Evolutionary conservation across 495 filamentous ascomycete genomes (phyloP).

Genomic region (Aspergillus biplanus): DNA sequence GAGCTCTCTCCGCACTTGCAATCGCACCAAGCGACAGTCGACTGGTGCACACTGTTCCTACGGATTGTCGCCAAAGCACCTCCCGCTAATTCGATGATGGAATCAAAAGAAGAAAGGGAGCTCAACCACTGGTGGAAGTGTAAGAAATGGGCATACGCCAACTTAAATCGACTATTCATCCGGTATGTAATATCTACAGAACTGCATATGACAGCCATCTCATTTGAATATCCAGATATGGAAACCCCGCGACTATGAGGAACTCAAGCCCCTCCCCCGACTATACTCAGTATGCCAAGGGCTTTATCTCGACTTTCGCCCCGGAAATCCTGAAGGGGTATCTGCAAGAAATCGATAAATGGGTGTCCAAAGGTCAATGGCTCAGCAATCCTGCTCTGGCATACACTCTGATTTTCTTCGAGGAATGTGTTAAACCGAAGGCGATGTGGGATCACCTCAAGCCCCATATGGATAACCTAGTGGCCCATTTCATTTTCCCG

Average conservation of each 20-base stretch:
- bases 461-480: conserved; percentile 87
- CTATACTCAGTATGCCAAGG: conserved; percentile 79
- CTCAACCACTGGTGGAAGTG: conserved; percentile 98
- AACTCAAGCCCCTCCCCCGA: conserved; percentile 67
- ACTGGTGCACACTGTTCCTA: conserved; percentile 94
- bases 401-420: conserved; percentile 89
- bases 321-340: conserved; percentile 95
- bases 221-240: conserved; percentile 64
- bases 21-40: conserved; percentile 80
- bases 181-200: conserved; percentile 55
- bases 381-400: conserved; percentile 91
- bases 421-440: conserved; percentile 97
- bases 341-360: conserved; percentile 90
- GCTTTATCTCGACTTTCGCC: conserved; percentile 87
- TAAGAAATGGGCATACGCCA: conserved; percentile 99
- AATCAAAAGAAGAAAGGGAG: conserved; percentile 86
- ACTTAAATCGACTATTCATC: conserved; percentile 93
- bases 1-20: conserved; percentile 80
- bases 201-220: conserved; percentile 11
- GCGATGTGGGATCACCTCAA: conserved; percentile 93
- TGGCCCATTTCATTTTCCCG: conserved; percentile 93
- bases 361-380: conserved; percentile 94
- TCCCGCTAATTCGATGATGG: conserved; percentile 75
- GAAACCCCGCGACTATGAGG: conserved; percentile 73
- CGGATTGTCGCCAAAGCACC: conserved; percentile 83